Evolutionary conservation across 2,329 filamentous ascomycete genomes (phyloP), one percentile per base, ranked within the genome.

Genomic region (Lecanoromycetidae sp.): DNA sequence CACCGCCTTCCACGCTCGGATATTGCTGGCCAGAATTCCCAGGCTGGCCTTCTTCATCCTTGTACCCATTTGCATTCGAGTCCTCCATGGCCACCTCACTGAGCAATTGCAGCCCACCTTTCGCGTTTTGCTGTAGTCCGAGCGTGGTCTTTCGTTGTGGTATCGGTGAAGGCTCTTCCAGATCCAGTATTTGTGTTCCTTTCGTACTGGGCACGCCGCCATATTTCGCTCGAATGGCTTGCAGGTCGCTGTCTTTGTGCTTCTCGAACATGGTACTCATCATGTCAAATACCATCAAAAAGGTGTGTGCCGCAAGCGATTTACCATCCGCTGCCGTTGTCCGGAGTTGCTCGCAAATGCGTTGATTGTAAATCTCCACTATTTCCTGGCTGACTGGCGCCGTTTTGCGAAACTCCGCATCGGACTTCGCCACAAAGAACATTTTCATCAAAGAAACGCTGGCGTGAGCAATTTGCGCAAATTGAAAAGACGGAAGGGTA

Each of bases 371-470:
- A 45, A 75, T 68, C 53, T 78, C 73, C 13, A 75, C 35, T 4
- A 32, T 37, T 17, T 41, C 30, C 66, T 50, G 79, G 78, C 65
- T 90, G 74, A 54, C 80, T 72, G 46, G 80, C 74, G 52, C 76
- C 76, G 54, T 79, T 50, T 75, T 75, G n/a, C 78, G 79, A 1
- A 88, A 71, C 55, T 81, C 79, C 13, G 76, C 80, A 33, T 74
- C 72, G 0, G 79, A 72, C 1, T 75, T 75, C 3, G 80, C 77
- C 7, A 79, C 76, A 41, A 83, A 80, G 62, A 81, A 82, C 52
- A 87, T 74, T 62, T 86, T 87, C 60, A 85, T 81, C 30, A 87
- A 67, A 26, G 84, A 76, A 17, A 87, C 79, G 2, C 80, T 72
- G 5, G 78, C 79, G 58, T 85, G 86, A 9, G 81, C 77, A 15